Evolutionary conservation across 768 basidiomycete species (phyloP), one percentile per base, ranked within the genome.

Genomic region (Lactarius akahatsu): DNA sequence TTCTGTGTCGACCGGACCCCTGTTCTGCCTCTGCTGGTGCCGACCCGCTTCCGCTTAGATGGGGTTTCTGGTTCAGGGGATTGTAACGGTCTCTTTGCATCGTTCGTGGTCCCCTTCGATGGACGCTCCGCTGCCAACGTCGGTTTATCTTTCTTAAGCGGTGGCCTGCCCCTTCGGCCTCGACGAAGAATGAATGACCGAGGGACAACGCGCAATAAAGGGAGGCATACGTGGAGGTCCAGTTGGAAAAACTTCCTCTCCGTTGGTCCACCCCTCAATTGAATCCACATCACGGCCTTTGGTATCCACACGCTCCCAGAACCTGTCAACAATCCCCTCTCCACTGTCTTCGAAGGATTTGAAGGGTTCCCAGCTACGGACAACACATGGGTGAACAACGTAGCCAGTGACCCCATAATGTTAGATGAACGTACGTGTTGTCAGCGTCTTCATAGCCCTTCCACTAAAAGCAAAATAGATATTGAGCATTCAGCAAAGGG

Each of bases 301-400:
- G 30, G 55, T 60, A 36, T 70, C 62, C 43, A 70, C 57, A 34
- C 70, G 62, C 16, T 70, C 65, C 70, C 70, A 71, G 28, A 71
- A 71, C 18, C 34, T 59, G 28, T 56, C 20, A 15, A 71, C 13
- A 2, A 60, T 62, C 6, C 28, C 62, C 34, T 71, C 70, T 28
- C 59, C 70, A 9, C 62, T 56, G 52, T 40, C 63, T 32, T 66
- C 58, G 20, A 71, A 71, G 32, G 68, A 71, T 11, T 63, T 58
- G 30, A 54, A 62, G 20, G 70, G 70, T 59, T 71, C 70, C 70
- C 70, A 71, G 16, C 70, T 71, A 11, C 10, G 28, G 6, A 40
- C n/a, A 60, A 50, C 13, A 28, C 16, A 58, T 66, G 18, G 16
- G 61, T 66, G 34, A 65, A 54, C 28, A 64, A 54, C 23, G 64